phyloP scores from a whole-genome alignment of 148 eudicot genomes.

The Amaranthus hypochondriacus region DNA sequence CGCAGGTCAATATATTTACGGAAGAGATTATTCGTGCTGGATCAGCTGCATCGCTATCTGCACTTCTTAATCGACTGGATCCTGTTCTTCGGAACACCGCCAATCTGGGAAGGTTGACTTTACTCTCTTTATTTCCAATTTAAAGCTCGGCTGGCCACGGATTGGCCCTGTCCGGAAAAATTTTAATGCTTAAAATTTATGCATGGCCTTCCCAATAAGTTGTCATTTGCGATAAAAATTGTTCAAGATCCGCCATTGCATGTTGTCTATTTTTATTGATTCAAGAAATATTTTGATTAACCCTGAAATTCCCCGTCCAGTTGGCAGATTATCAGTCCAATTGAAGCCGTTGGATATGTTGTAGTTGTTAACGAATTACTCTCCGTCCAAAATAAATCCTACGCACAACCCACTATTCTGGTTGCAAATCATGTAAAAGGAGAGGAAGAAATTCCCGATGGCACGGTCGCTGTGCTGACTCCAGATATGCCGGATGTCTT shows the following conservation, averaged over 20 bases:
- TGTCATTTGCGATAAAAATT: too few species aligned
- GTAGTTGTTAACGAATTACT: slow-evolving; percentile 91
- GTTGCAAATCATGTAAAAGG: slow-evolving; percentile 91
- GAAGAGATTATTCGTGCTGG: slow-evolving; percentile 98
- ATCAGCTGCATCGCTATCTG: slow-evolving; percentile 90
- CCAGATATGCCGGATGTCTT: slow-evolving; percentile 99
- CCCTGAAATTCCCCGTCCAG: slow-evolving; percentile 37
- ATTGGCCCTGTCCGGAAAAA: too few species aligned
- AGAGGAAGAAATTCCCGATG: slow-evolving; percentile 99
- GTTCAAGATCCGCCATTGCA: too few species aligned
- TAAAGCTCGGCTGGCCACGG: too few species aligned
- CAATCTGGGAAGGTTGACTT: slow-evolving; percentile 76
- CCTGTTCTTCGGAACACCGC: slow-evolving; percentile 91
- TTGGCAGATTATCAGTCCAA: slow-evolving; percentile 99
- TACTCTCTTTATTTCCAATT: background rate
- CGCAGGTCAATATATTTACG: slow-evolving; percentile 87
- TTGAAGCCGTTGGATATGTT: slow-evolving; percentile 86
- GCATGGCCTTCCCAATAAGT: too few species aligned
- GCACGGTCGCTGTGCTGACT: slow-evolving; percentile 88
- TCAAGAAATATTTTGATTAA: slow-evolving; percentile 17
- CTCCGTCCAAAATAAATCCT: slow-evolving; percentile 78
- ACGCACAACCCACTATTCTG: slow-evolving; percentile 77
- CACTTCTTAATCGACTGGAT: slow-evolving; percentile 92
- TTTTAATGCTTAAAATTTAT: too few species aligned
- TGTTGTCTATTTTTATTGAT: slow-evolving; percentile 4